Conservation (phyloP, 257 asterid species). For the Nicotiana attenuata region DNA sequence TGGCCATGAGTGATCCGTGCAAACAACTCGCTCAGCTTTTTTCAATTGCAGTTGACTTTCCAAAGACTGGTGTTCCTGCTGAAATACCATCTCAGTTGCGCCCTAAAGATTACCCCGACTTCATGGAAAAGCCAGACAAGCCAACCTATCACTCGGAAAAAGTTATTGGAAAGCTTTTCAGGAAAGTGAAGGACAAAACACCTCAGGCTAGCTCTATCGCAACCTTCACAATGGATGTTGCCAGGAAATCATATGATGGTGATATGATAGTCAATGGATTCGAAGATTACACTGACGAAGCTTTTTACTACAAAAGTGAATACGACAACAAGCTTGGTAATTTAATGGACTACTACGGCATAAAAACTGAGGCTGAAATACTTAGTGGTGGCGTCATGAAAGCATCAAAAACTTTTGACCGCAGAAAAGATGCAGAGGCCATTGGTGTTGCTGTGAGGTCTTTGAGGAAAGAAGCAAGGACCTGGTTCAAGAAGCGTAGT, state of each 20-base stretch:
- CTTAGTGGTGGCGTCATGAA: constrained; percentile 72
- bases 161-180: constrained; percentile 74
- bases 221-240: constrained; percentile 56
- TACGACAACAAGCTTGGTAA: constrained; percentile 82
- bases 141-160: constrained; percentile 37
- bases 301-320: constrained; percentile 48
- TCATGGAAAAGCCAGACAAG: constrained; percentile 88
- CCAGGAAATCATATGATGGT: constrained; percentile 46
- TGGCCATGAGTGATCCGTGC: constrained; percentile 57
- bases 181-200: constrained; percentile 55
- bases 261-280: constrained; percentile 71
- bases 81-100: constrained; percentile 68
- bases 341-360: constrained; percentile 80
- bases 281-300: constrained; percentile 54
- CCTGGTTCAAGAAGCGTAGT: constrained; percentile 58
- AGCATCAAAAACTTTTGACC: constrained; percentile 59
- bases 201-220: constrained; percentile 26
- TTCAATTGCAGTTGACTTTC: constrained; percentile 86
- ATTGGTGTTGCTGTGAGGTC: constrained; percentile 60
- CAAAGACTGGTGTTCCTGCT: constrained; percentile 88
- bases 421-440: constrained; percentile 74
- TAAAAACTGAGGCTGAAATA: constrained; percentile 79
- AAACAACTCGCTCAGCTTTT: constrained; percentile 50
- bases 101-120: constrained; percentile 75
- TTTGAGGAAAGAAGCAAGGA: constrained; percentile 65